Evolutionary conservation across 345 rosid species (phyloP).

Genomic region (Psidium guajava): DNA sequence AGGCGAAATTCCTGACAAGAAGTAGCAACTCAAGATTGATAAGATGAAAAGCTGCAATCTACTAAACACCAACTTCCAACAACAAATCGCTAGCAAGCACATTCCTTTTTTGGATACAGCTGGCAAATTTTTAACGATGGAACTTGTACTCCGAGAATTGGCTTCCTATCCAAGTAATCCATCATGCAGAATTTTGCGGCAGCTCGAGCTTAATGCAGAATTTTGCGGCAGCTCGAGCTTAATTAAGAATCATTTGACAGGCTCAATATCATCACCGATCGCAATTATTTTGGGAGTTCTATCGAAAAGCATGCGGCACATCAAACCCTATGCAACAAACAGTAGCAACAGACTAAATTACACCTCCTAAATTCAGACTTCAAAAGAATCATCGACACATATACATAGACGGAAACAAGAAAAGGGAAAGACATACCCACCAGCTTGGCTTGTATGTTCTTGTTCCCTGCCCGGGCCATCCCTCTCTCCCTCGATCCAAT

Average conservation of each 20-base stretch:
- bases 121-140: neutral
- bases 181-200: neutral
- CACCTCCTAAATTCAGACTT: neutral
- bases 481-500: neutral
- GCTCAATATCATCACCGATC: neutral
- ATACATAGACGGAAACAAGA: neutral
- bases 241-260: neutral
- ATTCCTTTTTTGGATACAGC: neutral
- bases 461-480: conserved; percentile 49
- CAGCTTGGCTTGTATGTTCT: conserved; percentile 83
- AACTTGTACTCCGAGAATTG: neutral
- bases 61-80: neutral
- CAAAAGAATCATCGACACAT: neutral
- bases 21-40: neutral
- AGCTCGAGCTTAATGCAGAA: neutral
- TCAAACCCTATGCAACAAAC: neutral
- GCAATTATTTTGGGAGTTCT: neutral
- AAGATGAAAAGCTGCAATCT: neutral
- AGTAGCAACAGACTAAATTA: neutral
- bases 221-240: neutral
- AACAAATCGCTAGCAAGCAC: neutral
- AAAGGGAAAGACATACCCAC: conserved; percentile 55
- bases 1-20: neutral
- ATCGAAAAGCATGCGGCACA: neutral
- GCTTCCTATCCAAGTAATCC: neutral